These are phyloP conservation scores for Trypanosoma cruzi DNA, from an alignment of 208 protist genomes.

Conservation along the genomic window DNA sequence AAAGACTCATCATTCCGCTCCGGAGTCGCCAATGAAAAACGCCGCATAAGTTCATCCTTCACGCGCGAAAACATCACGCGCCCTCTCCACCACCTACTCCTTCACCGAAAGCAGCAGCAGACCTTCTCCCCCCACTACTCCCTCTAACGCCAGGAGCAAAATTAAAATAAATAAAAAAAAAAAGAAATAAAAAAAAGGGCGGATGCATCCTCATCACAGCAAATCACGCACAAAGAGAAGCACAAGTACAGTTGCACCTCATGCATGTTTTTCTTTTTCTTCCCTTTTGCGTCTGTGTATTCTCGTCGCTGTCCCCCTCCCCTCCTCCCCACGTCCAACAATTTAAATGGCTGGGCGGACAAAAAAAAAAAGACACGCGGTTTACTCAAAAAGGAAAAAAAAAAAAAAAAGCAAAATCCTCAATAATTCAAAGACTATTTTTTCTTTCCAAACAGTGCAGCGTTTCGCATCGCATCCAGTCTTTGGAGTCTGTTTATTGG, in stretches of 20 bases:
- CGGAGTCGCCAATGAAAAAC: background rate
- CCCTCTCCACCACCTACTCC: background rate
- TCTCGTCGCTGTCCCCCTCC: no score
- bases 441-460: slow-evolving; percentile 38
- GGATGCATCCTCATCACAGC: background rate
- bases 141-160: background rate
- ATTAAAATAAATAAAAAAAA: background rate
- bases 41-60: slow-evolving; percentile 4
- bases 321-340: no score
- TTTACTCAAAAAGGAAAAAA: background rate
- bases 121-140: no score
- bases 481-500: slow-evolving; percentile 55
- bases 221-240: background rate
- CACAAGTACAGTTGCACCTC: no score
- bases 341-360: background rate
- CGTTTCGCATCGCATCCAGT: slow-evolving; percentile 44
- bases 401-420: slow-evolving; percentile 1
- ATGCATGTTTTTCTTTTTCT: no score
- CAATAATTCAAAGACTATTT: slow-evolving; percentile 10
- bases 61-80: slow-evolving; percentile 13
- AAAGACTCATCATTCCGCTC: slow-evolving; percentile 2
- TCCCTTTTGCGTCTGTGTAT: no score
- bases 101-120: no score
- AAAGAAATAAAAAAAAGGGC: background rate
- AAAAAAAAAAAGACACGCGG: background rate